Base-by-base conservation (phyloP, 768 basidiomycete genomes). In the Podaxis sp. region DNA sequence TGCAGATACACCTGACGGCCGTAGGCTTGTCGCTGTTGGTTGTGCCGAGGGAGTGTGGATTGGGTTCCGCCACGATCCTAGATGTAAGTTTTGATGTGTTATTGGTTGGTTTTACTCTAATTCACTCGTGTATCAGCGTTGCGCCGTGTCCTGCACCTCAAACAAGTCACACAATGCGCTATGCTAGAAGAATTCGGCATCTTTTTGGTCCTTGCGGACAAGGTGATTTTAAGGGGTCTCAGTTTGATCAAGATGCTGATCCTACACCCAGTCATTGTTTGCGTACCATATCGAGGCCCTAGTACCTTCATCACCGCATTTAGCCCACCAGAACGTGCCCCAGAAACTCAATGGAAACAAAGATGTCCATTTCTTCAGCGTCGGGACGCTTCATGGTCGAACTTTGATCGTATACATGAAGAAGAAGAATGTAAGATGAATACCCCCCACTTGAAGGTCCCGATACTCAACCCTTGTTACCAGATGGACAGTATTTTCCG, bases 101-200 rank as follows among this genome's bases (percentile, higher is more conserved):
- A 23, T 47, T 44, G 9, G 23, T 14, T 14, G 1, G 47, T 18
- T 10, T 21, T 44, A 32, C 7, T 25, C 36, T 51, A 60, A 4
- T 52, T 66, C 16, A 89, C 63, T 80, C 32, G 83, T 67, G 7
- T 48, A 37, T 16, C 55, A 95, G 93, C 94, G 2, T 83, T 97
- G 77, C 86, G 93, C 32, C 91, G 94, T 42, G 95, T 98, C 21
- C 78, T 98, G 1, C 96, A 98, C 70, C 77, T 98, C 40, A 92
- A 91, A 71, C 84, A 86, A 76, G 95, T 98, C 35, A 93, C 93
- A 2, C 94, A 97, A 67, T 93, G 92, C 72, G 93, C 95, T 1
- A 94, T 98, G 78, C 75, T 98, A 23, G 93, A 96, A 65, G 93
- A 96, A 64, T 97, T 97, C 71, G 92, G 94, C n/a, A 89, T 98